phyloP scores from a whole-genome alignment of 805 yeast genomes.

The Nakazawaea populi region DNA sequence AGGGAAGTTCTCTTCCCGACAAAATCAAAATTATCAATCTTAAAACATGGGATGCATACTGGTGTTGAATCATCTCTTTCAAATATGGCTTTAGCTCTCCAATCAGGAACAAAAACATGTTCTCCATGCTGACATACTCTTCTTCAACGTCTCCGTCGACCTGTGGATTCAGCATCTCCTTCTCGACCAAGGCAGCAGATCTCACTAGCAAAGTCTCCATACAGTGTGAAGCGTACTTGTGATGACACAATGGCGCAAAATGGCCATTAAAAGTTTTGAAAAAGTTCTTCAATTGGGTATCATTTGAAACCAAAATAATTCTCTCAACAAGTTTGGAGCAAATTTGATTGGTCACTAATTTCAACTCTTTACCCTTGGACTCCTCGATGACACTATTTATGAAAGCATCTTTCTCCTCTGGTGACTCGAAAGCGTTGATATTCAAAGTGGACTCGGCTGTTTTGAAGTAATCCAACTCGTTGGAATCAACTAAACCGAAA shows the following conservation, averaged over 20 bases:
- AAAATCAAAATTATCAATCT: constrained; percentile 66
- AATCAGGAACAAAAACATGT: constrained; percentile 55
- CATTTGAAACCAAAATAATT: constrained; percentile 59
- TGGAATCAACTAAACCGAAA: constrained; percentile 80
- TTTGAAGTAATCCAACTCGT: constrained; percentile 86
- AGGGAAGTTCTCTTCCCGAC: constrained; percentile 75
- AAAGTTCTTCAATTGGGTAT: constrained; percentile 57
- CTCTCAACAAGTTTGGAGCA: constrained; percentile 92
- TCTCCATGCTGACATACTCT: constrained; percentile 54
- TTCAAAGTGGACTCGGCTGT: constrained; percentile 86
- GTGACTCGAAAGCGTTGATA: constrained; percentile 66
- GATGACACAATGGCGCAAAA: constrained; percentile 70
- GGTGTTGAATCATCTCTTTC: constrained; percentile 58
- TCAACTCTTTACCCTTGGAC: constrained; percentile 82
- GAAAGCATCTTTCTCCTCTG: constrained; percentile 71
- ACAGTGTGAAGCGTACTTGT: constrained; percentile 92
- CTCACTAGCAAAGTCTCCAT: constrained; percentile 79
- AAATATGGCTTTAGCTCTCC: constrained; percentile 60
- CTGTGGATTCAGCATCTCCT: constrained; percentile 51
- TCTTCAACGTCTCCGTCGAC: constrained; percentile 28
- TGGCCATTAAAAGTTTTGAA: constrained; percentile 69
- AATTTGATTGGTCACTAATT: constrained; percentile 88
- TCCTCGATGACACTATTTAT: constrained; percentile 79
- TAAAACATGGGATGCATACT: constrained; percentile 84
- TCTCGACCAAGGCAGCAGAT: constrained; percentile 67